phyloP scores from a whole-genome alignment of 768 basidiomycete genomes.

The Aureoboletus auriporus region DNA sequence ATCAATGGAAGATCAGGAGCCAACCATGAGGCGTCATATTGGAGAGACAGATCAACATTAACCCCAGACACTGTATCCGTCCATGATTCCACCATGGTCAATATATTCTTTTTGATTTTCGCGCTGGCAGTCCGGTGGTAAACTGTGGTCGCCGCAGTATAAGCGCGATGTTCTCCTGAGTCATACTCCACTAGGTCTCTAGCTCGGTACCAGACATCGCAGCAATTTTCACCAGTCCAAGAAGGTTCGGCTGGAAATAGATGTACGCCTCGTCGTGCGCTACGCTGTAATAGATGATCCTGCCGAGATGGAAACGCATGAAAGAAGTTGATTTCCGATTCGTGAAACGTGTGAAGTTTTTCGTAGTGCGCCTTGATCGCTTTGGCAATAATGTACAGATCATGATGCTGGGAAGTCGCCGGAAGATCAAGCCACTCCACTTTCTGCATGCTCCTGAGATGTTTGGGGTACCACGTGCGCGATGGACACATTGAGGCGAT shows the following conservation, averaged over 20 bases:
- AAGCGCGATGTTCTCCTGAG: constrained; percentile 16
- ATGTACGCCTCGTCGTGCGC: constrained; percentile 10
- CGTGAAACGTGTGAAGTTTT: constrained; percentile 10
- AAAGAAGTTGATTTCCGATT: neutral
- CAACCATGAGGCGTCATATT: constrained; percentile 30
- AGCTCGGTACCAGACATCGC: constrained; percentile 10
- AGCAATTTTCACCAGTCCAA: neutral
- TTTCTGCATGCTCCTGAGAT: constrained; percentile 36
- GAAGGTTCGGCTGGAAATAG: constrained; percentile 12
- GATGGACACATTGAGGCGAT: constrained; percentile 34
- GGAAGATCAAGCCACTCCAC: constrained; percentile 28
- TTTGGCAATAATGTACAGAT: constrained; percentile 19
- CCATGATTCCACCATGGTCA: constrained; percentile 10
- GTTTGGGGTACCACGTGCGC: constrained; percentile 36
- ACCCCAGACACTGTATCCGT: neutral
- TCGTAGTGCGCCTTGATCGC: constrained; percentile 28
- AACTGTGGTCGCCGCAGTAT: constrained; percentile 10
- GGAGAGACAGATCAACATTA: constrained; percentile 8
- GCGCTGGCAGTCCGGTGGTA: neutral
- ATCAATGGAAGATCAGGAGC: constrained; percentile 8
- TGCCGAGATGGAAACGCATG: constrained; percentile 4
- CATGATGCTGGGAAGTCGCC: constrained; percentile 29
- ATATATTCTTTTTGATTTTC: neutral
- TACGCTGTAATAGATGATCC: constrained; percentile 13
- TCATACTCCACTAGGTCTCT: constrained; percentile 4